Conservation (phyloP, 345 rosid genomes). For the Eucalyptus leucophloia region DNA sequence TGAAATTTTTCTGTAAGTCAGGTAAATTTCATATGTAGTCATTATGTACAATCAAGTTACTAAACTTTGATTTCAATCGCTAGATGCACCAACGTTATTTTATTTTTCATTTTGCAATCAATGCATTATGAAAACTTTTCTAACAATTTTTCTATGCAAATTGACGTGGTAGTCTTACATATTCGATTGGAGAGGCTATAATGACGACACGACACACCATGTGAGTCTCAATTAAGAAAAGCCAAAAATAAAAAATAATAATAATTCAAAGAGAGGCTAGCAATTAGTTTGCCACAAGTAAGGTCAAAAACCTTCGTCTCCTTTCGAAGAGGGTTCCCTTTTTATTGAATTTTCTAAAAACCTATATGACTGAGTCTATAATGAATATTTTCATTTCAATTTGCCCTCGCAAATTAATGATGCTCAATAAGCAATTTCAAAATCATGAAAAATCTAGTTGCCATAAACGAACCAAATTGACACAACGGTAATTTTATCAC, state of each 20-base stretch:
- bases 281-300: no score
- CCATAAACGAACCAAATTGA: background rate
- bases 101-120: no score
- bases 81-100: fast-evolving
- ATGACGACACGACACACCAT: fast-evolving
- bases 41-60: constrained; percentile 44
- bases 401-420: background rate
- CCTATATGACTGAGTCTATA: background rate
- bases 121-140: no score
- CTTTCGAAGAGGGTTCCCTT: fast-evolving
- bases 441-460: background rate
- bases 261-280: no score
- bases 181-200: fast-evolving
- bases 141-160: no score
- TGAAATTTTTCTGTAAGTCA: constrained; percentile 9
- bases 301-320: no score
- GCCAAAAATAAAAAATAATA: no score
- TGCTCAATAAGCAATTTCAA: no score
- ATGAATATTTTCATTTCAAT: no score
- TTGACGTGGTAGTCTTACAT: no score
- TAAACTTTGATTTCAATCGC: no score
- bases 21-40: constrained; percentile 25
- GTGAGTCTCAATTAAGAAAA: no score
- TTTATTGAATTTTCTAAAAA: background rate
- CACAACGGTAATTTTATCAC: background rate